Evolutionary conservation across 2,329 filamentous ascomycete genomes (phyloP), one percentile per base, ranked within the genome.

Genomic region (Colletotrichum nymphaeae): DNA sequence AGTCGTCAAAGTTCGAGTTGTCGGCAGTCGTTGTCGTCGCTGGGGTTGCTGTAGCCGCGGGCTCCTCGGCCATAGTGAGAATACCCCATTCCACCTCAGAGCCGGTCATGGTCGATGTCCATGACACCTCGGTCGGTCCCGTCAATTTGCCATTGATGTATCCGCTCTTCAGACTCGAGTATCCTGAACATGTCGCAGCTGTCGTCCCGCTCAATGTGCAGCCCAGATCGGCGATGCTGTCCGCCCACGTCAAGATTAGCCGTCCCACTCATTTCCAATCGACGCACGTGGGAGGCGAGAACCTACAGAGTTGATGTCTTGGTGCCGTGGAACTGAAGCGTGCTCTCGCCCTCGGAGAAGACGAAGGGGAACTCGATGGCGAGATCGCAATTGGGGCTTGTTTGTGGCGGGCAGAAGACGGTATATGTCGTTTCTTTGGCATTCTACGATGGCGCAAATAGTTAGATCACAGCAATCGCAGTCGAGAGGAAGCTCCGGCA

Each of bases 151-250:
- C 84, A 58, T 84, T 81, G 5, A 78, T 78, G 75, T 83, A 85
- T 60, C 81, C 81, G 5, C 82, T 76, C 53, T 81, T 82, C 65
- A 83, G 84, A 63, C 86, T 87, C 2, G 86, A 86, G 74, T 86
- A 87, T 24, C 86, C 86, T 0, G 85, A 87, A 74, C 86, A 88
- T 5, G 84, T 86, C 22, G 86, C 86, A 11, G 80, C 82, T 5
- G 85, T 86, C 5, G 80, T 85, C 28, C 81, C 84, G 24, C 81
- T 77, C 28, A 88, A 79, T 19, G 80, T 78, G 77, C 86, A 88
- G 66, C 80, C 83, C 19, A 88, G 79, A 60, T 86, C 79, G 52
- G 84, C 85, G 32, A 83, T 87, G 62, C 86, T 87, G 74, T 65
- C 32, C 63, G n/a, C 8, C 26, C 42, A 16, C 42, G 26, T 37